Evolutionary conservation across 305 asterid species (phyloP).

Genomic region (Solanum aculeatissimum): DNA sequence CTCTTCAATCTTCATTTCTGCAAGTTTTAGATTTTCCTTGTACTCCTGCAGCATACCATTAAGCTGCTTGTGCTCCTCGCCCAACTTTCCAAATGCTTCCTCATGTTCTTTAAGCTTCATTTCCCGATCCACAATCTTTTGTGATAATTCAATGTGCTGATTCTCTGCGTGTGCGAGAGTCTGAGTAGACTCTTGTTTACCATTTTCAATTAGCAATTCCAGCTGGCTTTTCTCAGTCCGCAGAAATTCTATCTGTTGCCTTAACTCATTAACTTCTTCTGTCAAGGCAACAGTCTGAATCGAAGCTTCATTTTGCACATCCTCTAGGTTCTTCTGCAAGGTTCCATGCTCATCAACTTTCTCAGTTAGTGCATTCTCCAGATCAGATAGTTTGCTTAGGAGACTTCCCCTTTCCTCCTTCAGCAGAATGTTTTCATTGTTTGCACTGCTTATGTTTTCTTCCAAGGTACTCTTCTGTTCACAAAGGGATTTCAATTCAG

Average conservation of each 20-base stretch:
- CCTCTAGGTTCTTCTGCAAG: conserved; percentile 40
- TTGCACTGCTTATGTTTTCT: conserved; percentile 3
- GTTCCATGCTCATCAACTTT: conserved; percentile 31
- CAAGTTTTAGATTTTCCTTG: conserved; percentile 35
- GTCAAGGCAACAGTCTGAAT: conserved; percentile 23
- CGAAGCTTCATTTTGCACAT: conserved; percentile 40
- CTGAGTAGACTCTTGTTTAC: conserved; percentile 33
- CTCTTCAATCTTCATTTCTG: conserved; percentile 46
- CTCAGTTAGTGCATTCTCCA: conserved; percentile 34
- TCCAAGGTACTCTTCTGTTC: background rate
- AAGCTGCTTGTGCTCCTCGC: conserved; percentile 25
- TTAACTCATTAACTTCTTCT: conserved; percentile 28
- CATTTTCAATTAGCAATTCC: conserved; percentile 38
- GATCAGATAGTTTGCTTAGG: background rate
- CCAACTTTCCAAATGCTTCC: conserved; percentile 30
- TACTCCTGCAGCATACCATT: conserved; percentile 23
- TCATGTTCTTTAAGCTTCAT: conserved; percentile 34
- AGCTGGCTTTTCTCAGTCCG: conserved; percentile 40
- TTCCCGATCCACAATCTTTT: conserved; percentile 30
- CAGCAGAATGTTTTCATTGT: conserved; percentile 30
- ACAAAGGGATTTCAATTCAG: background rate
- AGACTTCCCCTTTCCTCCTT: background rate
- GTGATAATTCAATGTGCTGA: conserved; percentile 25
- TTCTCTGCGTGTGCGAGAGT: conserved; percentile 28
- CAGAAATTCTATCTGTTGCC: conserved; percentile 31